Conservation (phyloP, 495 filamentous ascomycete species). For the Daldinia grandis region DNA sequence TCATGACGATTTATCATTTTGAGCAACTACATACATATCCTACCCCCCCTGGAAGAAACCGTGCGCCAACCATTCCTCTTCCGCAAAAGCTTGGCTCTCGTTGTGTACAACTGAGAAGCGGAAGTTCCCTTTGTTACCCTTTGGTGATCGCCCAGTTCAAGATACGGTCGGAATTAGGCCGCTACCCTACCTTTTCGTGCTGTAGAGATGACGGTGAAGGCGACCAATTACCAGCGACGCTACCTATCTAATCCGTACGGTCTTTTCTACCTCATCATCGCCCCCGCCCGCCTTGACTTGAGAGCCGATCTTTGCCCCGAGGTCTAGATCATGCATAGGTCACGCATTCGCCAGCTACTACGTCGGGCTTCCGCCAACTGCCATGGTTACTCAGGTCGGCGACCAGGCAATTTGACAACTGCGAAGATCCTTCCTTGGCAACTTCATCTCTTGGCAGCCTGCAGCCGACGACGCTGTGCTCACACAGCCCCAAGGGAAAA, state of each 20-base stretch:
- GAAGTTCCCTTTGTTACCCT: conserved; percentile 25
- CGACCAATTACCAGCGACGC: conserved; percentile 26
- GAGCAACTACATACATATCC: conserved; percentile 2
- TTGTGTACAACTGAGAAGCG: conserved; percentile 19
- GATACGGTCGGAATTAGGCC: conserved; percentile 22
- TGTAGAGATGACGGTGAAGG: conserved; percentile 22
- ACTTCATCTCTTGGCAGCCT: conserved; percentile 41
- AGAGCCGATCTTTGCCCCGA: conserved; percentile 36
- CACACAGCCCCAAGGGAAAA: conserved; percentile 37
- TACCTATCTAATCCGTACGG: conserved; percentile 14
- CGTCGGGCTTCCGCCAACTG: conserved; percentile 41
- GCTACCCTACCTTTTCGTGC: conserved; percentile 19
- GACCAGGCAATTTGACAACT: conserved; percentile 45
- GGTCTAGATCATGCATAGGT: conserved; percentile 39
- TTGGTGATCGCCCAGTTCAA: conserved; percentile 17
- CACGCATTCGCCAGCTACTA: conserved; percentile 40
- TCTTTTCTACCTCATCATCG: neutral
- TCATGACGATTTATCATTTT: conserved; percentile 22
- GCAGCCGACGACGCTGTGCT: conserved; percentile 40
- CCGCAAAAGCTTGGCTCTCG: conserved; percentile 32
- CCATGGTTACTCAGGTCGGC: conserved; percentile 46
- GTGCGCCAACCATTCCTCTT: conserved; percentile 32
- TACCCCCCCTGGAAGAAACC: neutral
- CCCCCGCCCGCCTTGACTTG: conserved; percentile 25
- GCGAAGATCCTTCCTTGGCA: conserved; percentile 43